Base-by-base conservation (phyloP, 441 rosid species). In the Geranium incanum region DNA sequence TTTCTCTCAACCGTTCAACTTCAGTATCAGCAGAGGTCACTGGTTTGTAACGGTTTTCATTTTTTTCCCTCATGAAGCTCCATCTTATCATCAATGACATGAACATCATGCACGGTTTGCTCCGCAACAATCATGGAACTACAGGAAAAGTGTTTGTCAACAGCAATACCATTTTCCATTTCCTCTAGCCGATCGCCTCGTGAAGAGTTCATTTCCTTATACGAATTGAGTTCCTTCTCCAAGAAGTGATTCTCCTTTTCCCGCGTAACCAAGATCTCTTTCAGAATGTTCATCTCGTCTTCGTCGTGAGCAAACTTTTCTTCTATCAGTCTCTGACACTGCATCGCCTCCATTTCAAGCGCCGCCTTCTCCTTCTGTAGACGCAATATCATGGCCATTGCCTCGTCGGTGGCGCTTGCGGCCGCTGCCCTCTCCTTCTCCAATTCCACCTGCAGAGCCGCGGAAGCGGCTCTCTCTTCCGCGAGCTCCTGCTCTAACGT, bases 341-440 rank as follows among this genome's bases (percentile, higher is more conserved):
- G 93, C 76, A 82, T 85, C 18, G 84, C 82, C 78, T 88, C 93
- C 89, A 86, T 85, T 77, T 82, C 86, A 72, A 88, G 76, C 0
- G 78, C 77, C 45, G 93, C 90, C 80, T 84, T 88, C 45, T 85
- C 89, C 37, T 84, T 83, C 75, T 88, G 93, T 68, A 88, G 67
- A 71, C 88, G 84, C 57, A 71, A 68, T 78, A 88, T 86, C 93
- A 88, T 88, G 72, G 90, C 89, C 89, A 86, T 84, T 50, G 93
- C 88, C 84, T 86, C 93, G 77, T 88, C 93, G 65, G 88, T 84
- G 71, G 89, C 87, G 66, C 83, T 78, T 6, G 87, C 86, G 57
- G 92, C 83, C 57, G 89, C 89, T 71, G 85, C 79, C 78, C 93
- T 85, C 78, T 88, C 93, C 81, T 86, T 77, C 66, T 86, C 90